Evolutionary conservation across 371 early-diverging fungal genomes (phyloP).

Genomic region (Syncephalastrum sp.): DNA sequence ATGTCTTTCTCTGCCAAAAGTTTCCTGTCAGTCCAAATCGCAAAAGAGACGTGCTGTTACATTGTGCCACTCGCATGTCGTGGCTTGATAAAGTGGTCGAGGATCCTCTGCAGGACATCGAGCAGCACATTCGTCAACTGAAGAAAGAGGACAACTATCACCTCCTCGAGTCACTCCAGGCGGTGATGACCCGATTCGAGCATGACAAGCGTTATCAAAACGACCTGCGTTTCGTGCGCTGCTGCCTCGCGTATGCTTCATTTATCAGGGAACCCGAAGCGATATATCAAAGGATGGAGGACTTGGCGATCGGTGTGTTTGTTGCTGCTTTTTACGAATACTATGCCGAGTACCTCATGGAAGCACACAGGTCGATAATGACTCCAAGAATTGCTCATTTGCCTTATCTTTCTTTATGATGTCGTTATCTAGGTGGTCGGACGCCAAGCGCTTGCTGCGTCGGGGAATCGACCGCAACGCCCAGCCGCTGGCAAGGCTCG

Average conservation of each 20-base stretch:
- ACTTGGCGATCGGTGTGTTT: slow-evolving; percentile 28
- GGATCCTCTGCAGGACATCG: slow-evolving; percentile 70
- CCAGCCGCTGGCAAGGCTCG: slow-evolving; percentile 12
- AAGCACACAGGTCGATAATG: too few species aligned
- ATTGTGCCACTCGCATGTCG: not conserved
- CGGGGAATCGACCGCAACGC: slow-evolving; percentile 24
- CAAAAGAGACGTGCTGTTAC: too few species aligned
- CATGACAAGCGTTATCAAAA: slow-evolving; percentile 17
- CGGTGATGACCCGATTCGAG: slow-evolving; percentile 10
- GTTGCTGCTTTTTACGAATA: slow-evolving; percentile 28
- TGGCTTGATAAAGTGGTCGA: slow-evolving; percentile 20
- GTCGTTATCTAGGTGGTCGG: slow-evolving; percentile 8
- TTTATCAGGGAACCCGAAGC: slow-evolving; percentile 19
- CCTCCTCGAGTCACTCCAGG: slow-evolving; percentile 13
- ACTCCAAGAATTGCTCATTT: too few species aligned
- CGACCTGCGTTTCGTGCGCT: slow-evolving; percentile 28
- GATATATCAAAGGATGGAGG: slow-evolving; percentile 22
- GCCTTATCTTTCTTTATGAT: too few species aligned
- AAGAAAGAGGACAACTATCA: slow-evolving; percentile 21
- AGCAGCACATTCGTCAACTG: slow-evolving; percentile 54
- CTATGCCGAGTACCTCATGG: slow-evolving; percentile 19
- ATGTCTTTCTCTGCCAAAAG: too few species aligned
- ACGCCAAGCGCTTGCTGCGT: slow-evolving; percentile 17
- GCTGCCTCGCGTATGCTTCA: slow-evolving; percentile 31
- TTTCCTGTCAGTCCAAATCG: too few species aligned